phyloP scores from a whole-genome alignment of 306 rosid species.

The Dryas drummondii region DNA sequence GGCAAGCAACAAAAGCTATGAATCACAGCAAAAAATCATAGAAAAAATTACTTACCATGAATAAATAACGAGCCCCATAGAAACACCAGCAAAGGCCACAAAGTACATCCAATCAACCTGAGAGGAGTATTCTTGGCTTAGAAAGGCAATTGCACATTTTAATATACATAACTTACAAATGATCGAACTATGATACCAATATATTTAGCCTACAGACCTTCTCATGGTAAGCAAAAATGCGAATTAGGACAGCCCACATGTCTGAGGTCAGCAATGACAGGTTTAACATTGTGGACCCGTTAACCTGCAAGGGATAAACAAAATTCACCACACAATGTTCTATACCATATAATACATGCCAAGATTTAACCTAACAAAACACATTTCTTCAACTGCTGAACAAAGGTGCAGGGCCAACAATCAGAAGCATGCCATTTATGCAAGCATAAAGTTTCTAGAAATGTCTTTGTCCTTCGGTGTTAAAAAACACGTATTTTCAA shows the following conservation, averaged over 20 bases:
- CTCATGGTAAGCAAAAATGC: conserved; percentile 80
- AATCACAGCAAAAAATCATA: not conserved
- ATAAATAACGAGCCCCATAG: conserved; percentile 70
- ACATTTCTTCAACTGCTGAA: not conserved
- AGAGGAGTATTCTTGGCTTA: conserved; percentile 6
- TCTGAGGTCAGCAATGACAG: conserved; percentile 92
- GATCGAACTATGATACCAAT: not conserved
- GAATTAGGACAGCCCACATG: conserved; percentile 96
- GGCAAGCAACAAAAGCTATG: not conserved
- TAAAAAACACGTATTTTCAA: conserved; percentile 2
- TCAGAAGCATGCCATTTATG: not conserved
- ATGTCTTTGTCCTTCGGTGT: not conserved
- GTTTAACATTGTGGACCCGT: conserved; percentile 92
- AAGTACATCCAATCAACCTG: conserved; percentile 99
- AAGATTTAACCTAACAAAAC: not conserved
- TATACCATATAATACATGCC: not conserved
- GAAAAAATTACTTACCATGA: conserved; percentile 59
- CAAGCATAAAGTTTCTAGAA: not conserved
- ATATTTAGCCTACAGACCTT: conserved; percentile 50
- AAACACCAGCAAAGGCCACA: conserved; percentile 76
- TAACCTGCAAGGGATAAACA: conserved; percentile 51
- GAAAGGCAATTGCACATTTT: conserved; percentile 27
- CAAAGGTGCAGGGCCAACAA: not conserved
- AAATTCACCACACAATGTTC: conserved; percentile 8
- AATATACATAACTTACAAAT: not conserved